Evolutionary conservation across 1,284 basidiomycete genomes (phyloP).

Genomic region (Volvariella volvacea): DNA sequence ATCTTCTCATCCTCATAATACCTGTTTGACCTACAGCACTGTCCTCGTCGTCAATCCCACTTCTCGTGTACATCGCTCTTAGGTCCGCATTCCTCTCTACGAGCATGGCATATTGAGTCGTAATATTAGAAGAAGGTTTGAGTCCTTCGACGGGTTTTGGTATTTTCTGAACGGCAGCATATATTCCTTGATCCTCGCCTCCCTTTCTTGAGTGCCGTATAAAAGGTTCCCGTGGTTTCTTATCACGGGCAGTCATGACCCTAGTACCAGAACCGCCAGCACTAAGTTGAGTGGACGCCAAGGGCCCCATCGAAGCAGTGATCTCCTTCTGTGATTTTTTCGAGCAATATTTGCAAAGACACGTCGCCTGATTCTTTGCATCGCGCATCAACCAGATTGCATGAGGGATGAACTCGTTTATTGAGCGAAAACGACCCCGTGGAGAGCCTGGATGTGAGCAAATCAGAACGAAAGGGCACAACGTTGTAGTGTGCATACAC

Average conservation of each 20-base stretch:
- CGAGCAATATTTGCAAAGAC: constrained; percentile 75
- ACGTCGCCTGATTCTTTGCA: constrained; percentile 40
- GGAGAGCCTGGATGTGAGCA: constrained; percentile 18
- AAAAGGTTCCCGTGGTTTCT: constrained; percentile 15
- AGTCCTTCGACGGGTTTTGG: constrained; percentile 34
- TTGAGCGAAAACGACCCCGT: constrained; percentile 66
- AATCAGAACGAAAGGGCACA: not conserved
- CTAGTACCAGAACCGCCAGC: constrained; percentile 17
- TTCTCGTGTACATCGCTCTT: constrained; percentile 38
- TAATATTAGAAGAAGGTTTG: constrained; percentile 19
- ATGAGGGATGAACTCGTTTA: constrained; percentile 76
- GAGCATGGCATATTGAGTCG: constrained; percentile 43
- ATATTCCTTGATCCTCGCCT: constrained; percentile 30
- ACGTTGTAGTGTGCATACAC: constrained; percentile 3
- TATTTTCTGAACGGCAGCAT: constrained; percentile 49
- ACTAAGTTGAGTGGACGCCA: constrained; percentile 23
- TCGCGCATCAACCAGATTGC: constrained; percentile 66
- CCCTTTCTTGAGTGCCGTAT: constrained; percentile 8
- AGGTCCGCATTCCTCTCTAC: constrained; percentile 58
- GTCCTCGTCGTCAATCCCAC: constrained; percentile 39
- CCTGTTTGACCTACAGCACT: constrained; percentile 39
- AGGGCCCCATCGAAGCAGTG: constrained; percentile 49
- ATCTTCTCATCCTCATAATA: constrained; percentile 34
- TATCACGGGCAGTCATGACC: constrained; percentile 17
- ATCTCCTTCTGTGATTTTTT: constrained; percentile 62